These are phyloP conservation scores for Galium porrigens DNA, from an alignment of 305 asterid species.

Conservation along the genomic window DNA sequence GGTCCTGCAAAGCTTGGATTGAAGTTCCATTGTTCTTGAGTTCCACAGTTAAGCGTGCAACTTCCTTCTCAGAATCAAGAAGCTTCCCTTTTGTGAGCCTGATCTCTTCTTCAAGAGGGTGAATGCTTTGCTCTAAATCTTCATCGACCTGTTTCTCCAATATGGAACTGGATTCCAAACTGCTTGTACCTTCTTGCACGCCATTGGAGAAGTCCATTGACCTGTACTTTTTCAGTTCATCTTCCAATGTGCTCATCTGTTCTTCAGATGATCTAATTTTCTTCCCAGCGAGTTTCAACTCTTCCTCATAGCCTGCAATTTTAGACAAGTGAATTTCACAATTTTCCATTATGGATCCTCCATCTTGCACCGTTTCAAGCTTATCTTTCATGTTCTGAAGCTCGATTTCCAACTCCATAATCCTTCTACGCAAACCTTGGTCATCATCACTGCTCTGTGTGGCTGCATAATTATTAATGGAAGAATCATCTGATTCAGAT, in stretches of 20 bases:
- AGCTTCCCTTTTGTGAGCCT: conserved; percentile 35
- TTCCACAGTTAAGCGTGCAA: conserved; percentile 30
- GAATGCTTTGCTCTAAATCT: conserved; percentile 18
- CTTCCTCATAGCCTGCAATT: conserved; percentile 40
- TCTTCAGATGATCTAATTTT: conserved; percentile 34
- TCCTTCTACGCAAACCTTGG: conserved; percentile 37
- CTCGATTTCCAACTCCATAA: conserved; percentile 45
- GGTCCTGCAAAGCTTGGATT: conserved; percentile 32
- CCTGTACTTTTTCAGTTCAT: conserved; percentile 40
- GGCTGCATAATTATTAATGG: conserved; percentile 46
- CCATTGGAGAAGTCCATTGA: conserved; percentile 19
- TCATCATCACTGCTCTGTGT: conserved; percentile 37
- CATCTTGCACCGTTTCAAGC: conserved; percentile 24
- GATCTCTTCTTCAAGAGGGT: conserved; percentile 38
- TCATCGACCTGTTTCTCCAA: conserved; percentile 1
- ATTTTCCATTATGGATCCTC: conserved; percentile 17
- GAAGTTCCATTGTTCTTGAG: conserved; percentile 29
- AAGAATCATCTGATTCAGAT: conserved; percentile 74
- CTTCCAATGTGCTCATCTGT: conserved; percentile 30
- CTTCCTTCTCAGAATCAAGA: conserved; percentile 40
- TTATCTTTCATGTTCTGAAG: conserved; percentile 43
- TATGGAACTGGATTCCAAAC: conserved; percentile 11
- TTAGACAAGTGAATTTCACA: conserved; percentile 22
- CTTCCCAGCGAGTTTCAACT: conserved; percentile 30
- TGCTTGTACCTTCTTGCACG: conserved; percentile 14